These are phyloP conservation scores for Picochlorum sp. DNA, from an alignment of 139 green algal species.

Conservation along the genomic window DNA sequence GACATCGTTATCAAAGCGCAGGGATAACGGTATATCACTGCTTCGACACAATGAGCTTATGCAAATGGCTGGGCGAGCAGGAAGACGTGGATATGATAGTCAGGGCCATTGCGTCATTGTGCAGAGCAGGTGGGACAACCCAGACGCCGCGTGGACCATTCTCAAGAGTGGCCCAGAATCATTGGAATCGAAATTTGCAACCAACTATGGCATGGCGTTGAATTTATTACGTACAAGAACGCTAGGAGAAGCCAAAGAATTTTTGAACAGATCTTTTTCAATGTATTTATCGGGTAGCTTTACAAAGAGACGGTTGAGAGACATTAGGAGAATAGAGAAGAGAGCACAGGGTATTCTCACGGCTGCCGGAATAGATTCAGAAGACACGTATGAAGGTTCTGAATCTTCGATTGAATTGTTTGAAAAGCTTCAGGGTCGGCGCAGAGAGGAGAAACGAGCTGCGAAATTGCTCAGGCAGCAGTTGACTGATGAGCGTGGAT, in stretches of 20 bases:
- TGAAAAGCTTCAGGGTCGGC: slow-evolving; percentile 29
- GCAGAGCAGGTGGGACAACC: slow-evolving; percentile 66
- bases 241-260: slow-evolving; percentile 56
- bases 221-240: slow-evolving; percentile 72
- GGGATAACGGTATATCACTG: slow-evolving; percentile 33
- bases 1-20: slow-evolving; percentile 51
- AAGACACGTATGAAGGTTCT: background rate
- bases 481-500: slow-evolving; percentile 16
- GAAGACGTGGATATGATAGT: slow-evolving; percentile 72
- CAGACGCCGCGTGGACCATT: slow-evolving; percentile 55
- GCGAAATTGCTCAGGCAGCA: slow-evolving; percentile 23
- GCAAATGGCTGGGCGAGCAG: slow-evolving; percentile 66
- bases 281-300: slow-evolving; percentile 13
- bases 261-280: slow-evolving; percentile 60
- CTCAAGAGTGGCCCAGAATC: slow-evolving; percentile 66
- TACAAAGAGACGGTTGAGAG: slow-evolving; percentile 5
- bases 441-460: slow-evolving; percentile 34
- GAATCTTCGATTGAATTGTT: slow-evolving; percentile 11
- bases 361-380: slow-evolving; percentile 8
- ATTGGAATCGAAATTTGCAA: slow-evolving; percentile 56
- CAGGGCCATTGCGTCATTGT: slow-evolving; percentile 66
- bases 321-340: slow-evolving; percentile 29
- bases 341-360: slow-evolving; percentile 14
- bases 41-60: slow-evolving; percentile 86
- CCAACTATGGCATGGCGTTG: slow-evolving; percentile 75